Percentiles rank a stretch among this genome's conserved stretches.
Conservation (phyloP, 805 yeast species). For the Candida ulmi region DNA sequence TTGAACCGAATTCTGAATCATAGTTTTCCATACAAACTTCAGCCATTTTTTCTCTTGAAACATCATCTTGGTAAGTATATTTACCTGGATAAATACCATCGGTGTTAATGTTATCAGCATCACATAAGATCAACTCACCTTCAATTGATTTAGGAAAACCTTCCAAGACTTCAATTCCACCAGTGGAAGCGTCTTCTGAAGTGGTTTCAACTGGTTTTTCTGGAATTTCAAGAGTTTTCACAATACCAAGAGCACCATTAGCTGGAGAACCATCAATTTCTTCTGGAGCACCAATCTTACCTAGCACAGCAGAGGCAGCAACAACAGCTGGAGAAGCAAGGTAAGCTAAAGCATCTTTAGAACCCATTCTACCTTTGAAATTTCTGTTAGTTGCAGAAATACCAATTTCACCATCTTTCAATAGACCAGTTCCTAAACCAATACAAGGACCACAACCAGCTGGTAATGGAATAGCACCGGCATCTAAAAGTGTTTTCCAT, state of each 20-base stretch:
- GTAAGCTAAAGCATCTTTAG: slow-evolving; percentile 92
- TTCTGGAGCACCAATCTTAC: slow-evolving; percentile 88
- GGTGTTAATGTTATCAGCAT: slow-evolving; percentile 94
- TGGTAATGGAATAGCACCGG: slow-evolving; percentile 93
- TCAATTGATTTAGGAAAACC: slow-evolving; percentile 88
- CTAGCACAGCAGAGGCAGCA: slow-evolving; percentile 96
- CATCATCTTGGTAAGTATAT: slow-evolving; percentile 97
- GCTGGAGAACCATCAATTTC: slow-evolving; percentile 66
- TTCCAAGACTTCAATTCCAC: slow-evolving; percentile 65
- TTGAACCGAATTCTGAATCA: slow-evolving; percentile 79
- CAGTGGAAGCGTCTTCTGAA: slow-evolving; percentile 24
- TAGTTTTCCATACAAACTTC: slow-evolving; percentile 99
- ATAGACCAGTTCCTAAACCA: slow-evolving; percentile 90
- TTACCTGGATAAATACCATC: slow-evolving; percentile 99
- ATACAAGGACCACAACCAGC: slow-evolving; percentile 99
- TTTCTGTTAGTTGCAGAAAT: slow-evolving; percentile 98
- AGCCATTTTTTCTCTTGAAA: slow-evolving; percentile 93
- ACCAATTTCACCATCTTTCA: slow-evolving; percentile 96
- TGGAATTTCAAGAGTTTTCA: slow-evolving; percentile 30
- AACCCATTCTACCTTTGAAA: slow-evolving; percentile 99
- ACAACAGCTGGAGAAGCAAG: slow-evolving; percentile 97
- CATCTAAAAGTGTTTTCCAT: slow-evolving; percentile 83
- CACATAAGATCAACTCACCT: slow-evolving; percentile 93
- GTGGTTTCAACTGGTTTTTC: slow-evolving; percentile 19
- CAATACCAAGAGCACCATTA: slow-evolving; percentile 42